A percentile compares a stretch with the other conserved stretches of the same genome.
phyloP scores from a whole-genome alignment of 495 filamentous ascomycete species.

The Trichocladium antarcticum region DNA sequence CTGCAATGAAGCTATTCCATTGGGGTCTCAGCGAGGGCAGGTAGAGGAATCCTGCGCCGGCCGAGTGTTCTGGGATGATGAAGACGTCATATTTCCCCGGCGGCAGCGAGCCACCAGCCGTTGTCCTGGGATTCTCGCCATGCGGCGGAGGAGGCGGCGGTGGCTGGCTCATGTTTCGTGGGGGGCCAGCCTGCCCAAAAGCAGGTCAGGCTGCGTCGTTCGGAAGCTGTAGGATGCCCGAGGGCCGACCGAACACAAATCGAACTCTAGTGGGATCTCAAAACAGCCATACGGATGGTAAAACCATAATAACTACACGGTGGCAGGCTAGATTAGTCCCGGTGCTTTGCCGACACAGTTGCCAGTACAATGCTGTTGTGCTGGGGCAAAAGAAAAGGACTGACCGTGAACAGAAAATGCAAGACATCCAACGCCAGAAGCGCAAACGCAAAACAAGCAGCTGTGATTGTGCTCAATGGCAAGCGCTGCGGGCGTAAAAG shows the following conservation, averaged over 20 bases:
- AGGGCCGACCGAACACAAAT: constrained; percentile 11
- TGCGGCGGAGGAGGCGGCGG: constrained; percentile 57
- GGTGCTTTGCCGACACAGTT: too few species aligned
- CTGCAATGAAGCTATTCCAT: constrained; percentile 82
- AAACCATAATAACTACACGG: constrained; percentile 10
- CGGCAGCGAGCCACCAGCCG: constrained; percentile 44
- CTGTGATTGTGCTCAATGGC: constrained; percentile 4
- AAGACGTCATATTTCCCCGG: constrained; percentile 92
- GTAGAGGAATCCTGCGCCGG: constrained; percentile 86
- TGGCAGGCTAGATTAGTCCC: background rate
- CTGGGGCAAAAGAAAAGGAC: background rate
- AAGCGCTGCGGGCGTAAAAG: background rate
- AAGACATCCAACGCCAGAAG: constrained; percentile 16
- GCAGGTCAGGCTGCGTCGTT: background rate
- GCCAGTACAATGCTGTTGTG: background rate
- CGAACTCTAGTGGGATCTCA: constrained; percentile 28
- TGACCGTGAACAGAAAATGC: constrained; percentile 11
- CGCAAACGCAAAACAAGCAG: constrained; percentile 9
- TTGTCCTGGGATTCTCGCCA: constrained; percentile 50
- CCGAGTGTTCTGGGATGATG: constrained; percentile 86
- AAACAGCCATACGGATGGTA: constrained; percentile 30
- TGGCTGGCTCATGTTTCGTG: constrained; percentile 33
- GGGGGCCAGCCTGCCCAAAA: constrained; percentile 15
- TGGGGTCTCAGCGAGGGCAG: constrained; percentile 77
- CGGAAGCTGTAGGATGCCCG: background rate